Percentiles rank a stretch among this genome's conserved stretches.
These are phyloP conservation scores for Aspergillus cavernicola DNA, from an alignment of 495 filamentous ascomycete genomes.

Conservation along the genomic window DNA sequence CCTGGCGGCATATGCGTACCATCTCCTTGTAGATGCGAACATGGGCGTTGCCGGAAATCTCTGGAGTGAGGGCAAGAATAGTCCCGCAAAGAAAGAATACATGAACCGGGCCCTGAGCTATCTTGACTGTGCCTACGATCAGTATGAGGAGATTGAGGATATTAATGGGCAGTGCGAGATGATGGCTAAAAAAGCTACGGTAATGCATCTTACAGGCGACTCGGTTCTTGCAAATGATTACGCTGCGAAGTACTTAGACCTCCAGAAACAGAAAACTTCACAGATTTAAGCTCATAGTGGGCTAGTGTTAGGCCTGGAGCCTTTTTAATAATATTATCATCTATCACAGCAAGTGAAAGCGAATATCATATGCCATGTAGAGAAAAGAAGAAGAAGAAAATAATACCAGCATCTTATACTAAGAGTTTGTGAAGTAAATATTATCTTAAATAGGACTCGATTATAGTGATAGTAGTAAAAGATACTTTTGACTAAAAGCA, in stretches of 20 bases:
- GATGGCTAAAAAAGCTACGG: constrained; percentile 80
- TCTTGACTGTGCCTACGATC: constrained; percentile 63
- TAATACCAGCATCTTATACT: too few species aligned
- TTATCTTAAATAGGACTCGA: too few species aligned
- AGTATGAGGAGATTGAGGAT: constrained; percentile 73
- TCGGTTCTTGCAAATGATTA: constrained; percentile 68
- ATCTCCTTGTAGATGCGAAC: constrained; percentile 73
- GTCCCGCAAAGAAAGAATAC: constrained; percentile 48
- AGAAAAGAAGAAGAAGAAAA: too few species aligned
- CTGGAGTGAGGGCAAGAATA: constrained; percentile 24
- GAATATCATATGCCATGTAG: too few species aligned
- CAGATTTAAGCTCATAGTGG: neutral
- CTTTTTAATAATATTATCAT: too few species aligned
- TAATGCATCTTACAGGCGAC: constrained; percentile 74
- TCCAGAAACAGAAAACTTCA: constrained; percentile 38
- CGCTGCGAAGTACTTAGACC: constrained; percentile 63
- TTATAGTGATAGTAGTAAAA: too few species aligned
- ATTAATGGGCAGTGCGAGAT: constrained; percentile 71
- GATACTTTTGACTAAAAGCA: too few species aligned
- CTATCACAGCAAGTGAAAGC: too few species aligned
- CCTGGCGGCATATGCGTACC: constrained; percentile 65
- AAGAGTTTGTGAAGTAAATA: too few species aligned
- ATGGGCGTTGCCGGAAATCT: constrained; percentile 72
- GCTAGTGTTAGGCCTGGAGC: too few species aligned
- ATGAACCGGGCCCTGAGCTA: constrained; percentile 62